These are phyloP conservation scores for Gynostemma pentaphyllum DNA, from an alignment of 306 rosid genomes.

Conservation along the genomic window DNA sequence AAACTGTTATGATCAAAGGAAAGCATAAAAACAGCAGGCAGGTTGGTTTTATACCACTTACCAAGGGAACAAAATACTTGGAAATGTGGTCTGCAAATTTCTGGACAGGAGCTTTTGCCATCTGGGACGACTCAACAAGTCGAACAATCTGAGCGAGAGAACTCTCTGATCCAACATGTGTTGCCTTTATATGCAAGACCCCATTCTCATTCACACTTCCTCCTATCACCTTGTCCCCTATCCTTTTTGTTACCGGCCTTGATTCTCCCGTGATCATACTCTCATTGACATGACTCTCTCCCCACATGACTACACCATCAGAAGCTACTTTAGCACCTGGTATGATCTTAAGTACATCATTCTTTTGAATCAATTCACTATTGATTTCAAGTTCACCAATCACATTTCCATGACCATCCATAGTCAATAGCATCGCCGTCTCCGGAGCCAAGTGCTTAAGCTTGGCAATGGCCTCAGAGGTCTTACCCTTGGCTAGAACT, in stretches of 20 bases:
- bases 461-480: constrained; percentile 78
- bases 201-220: constrained; percentile 81
- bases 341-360: constrained; percentile 50
- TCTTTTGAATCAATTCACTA: constrained; percentile 51
- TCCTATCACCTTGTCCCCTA: constrained; percentile 65
- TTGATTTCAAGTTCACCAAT: constrained; percentile 42
- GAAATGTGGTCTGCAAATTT: constrained; percentile 72
- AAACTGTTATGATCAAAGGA: not conserved
- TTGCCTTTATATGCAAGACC: constrained; percentile 60
- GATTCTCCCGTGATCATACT: constrained; percentile 92
- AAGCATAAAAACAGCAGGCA: not conserved
- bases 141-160: constrained; percentile 74
- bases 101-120: constrained; percentile 93
- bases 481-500: constrained; percentile 71
- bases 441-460: constrained; percentile 75
- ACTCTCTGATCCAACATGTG: constrained; percentile 79
- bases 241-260: constrained; percentile 37
- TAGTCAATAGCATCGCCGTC: constrained; percentile 36
- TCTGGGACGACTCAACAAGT: constrained; percentile 81
- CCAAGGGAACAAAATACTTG: constrained; percentile 74
- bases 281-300: constrained; percentile 69
- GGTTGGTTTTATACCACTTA: constrained; percentile 9
- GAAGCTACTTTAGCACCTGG: constrained; percentile 73
- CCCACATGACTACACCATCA: constrained; percentile 63
- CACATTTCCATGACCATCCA: constrained; percentile 39